Base-by-base conservation (phyloP, 345 rosid genomes). In the Microcos paniculata region DNA sequence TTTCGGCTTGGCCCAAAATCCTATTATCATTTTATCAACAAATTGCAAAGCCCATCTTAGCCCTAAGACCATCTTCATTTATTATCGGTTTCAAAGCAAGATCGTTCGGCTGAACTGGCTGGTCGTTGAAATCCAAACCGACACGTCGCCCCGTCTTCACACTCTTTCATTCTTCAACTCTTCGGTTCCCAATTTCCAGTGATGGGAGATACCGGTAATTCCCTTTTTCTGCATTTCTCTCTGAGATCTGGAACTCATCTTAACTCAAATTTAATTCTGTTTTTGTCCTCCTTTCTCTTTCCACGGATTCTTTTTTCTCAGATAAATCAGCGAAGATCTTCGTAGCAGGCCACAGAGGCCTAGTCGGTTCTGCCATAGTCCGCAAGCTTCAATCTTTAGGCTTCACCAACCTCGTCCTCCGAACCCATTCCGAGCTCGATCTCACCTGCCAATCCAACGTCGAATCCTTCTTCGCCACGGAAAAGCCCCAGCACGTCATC, bases 331-430 rank as follows among this genome's bases (percentile, higher is more conserved):
- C 92, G 46, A 96, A 92, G 88, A 83, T 92, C 81, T 96, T 96
- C 72, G 97, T 96, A 19, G 98, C 99, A 15, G 99, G 99, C 62
- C 97, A 96, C 85, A 84, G 97, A 1, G 99, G 99, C 23, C 88
- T 96, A 3, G 98, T 92, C 18, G 99, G 97, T 38, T 90, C 97
- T 0, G 94, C 98, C 74, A 93, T 96, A 0, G 95, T 93, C 72
- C 94, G 95, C 8, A 90, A 89, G 59, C 90, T 96, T 23, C 78
- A 70, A 7, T 72, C 89, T 5, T 84, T 84, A 2, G 93, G 94
- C 43, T 93, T 90, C 78, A 76, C 87, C 18, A 89, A 93, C 70
- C 89, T 96, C 69, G 42, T 93, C 59, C 89, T 90, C 51, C 87
- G 91, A 57, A 79, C 95, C 70, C 98, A 88, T 71, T 76, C 92